Base-by-base conservation (phyloP, 768 basidiomycete genomes). In the Clavulina sp. region DNA sequence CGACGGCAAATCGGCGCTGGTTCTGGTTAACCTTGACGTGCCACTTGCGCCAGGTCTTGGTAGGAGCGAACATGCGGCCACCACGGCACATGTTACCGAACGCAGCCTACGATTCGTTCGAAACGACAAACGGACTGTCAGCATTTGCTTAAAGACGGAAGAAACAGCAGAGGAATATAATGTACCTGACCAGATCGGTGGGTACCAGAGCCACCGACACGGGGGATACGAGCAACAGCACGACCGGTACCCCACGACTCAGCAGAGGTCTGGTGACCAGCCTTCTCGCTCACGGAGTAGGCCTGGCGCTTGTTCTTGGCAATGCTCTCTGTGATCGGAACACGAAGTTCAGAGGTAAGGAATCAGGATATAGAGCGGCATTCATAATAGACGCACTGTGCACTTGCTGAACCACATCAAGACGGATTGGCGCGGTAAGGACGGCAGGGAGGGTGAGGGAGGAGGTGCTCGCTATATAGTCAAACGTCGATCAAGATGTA, bases 61-160 rank as follows among this genome's bases (percentile, higher is more conserved):
- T 97, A 18, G 95, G 95, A 28, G 93, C 93, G 70, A 99, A 97
- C 95, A 99, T 97, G 65, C 95, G 89, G 74, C 95, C 95, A 65
- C 95, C 93, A 69, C 95, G 86, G 76, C 93, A 97, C 95, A 99
- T 97, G 84, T 97, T 97, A 64, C 95, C 95, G 72, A 97, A 97
- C 30, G 95, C 95, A 66, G 88, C 95, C 83, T 93, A 49, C 26
- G 48, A 49, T 38, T 7, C n/a, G 24, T 28, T 49, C 32, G 16
- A n/a, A 13, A 32, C 24, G n/a, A 49, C 16, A 13, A 18, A 13
- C 16, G 18, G 44, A 19, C 24, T 13, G 9, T 30, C 9, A 49
- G 5, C 9, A 31, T 41, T 18, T 44, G 18, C 19, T 52, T 16
- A 48, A 24, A 6, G 31, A 49, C 32, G 32, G 34, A 38, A 7